Percentiles rank a stretch among this genome's conserved stretches.
Conservation (phyloP, 805 yeast genomes). For the Myxozyma neotropica region DNA sequence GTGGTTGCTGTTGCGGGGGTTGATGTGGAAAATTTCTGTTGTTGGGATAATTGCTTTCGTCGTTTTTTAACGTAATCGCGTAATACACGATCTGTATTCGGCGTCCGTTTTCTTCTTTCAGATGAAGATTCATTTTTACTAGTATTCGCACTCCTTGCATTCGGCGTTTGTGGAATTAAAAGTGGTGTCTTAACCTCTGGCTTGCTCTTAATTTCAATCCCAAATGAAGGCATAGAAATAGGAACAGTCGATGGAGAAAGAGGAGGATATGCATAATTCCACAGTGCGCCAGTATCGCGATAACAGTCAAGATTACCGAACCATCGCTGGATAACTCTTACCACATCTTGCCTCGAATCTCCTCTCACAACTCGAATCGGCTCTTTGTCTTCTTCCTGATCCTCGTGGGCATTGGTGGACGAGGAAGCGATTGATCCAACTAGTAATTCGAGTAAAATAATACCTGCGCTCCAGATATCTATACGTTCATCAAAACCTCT, state of each 20-base stretch:
- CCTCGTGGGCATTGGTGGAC: too few relatives aligned
- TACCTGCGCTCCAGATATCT: constrained; percentile 38
- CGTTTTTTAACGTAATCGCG: constrained; percentile 10
- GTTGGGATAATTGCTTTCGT: neutral
- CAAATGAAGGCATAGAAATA: too few relatives aligned
- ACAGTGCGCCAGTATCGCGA: neutral
- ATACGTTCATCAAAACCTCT: constrained; percentile 31
- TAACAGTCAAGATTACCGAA: constrained; percentile 9
- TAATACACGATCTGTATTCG: neutral
- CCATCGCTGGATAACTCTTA: constrained; percentile 1
- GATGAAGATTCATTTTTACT: neutral
- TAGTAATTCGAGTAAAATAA: constrained; percentile 34
- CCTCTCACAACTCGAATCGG: constrained; percentile 2
- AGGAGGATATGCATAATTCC: constrained; percentile 11
- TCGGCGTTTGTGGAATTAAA: too few relatives aligned
- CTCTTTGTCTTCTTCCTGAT: neutral
- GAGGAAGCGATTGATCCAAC: constrained; percentile 6
- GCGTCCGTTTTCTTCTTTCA: neutral
- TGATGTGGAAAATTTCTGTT: too few relatives aligned
- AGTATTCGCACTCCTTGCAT: too few relatives aligned
- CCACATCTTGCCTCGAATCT: neutral
- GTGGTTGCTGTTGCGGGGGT: too few relatives aligned
- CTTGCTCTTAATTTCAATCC: too few relatives aligned
- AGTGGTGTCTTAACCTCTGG: too few relatives aligned
- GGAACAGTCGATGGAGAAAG: too few relatives aligned